These are phyloP conservation scores for Fusarium lyarnte DNA, from an alignment of 2,329 filamentous ascomycete species.

Conservation along the genomic window DNA sequence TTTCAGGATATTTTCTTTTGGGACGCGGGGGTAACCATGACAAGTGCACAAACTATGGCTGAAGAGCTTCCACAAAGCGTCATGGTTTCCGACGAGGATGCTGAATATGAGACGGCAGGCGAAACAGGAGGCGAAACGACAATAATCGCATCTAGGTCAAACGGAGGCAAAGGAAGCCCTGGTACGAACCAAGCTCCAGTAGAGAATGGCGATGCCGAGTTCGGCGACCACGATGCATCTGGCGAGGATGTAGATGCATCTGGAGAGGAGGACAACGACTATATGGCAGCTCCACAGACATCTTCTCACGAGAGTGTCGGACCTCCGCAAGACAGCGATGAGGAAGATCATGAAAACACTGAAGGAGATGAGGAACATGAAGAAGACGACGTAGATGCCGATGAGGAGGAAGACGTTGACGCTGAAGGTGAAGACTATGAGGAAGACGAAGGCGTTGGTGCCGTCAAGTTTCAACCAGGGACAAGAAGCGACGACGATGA, in stretches of 20 bases:
- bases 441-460: constrained; percentile 64
- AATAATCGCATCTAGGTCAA: constrained; percentile 33
- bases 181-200: background rate
- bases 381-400: constrained; percentile 42
- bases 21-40: constrained; percentile 52
- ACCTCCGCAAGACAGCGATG: constrained; percentile 44
- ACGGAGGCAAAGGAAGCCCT: background rate
- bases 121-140: constrained; percentile 44
- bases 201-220: constrained; percentile 49
- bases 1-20: constrained; percentile 27
- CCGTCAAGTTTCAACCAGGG: constrained; percentile 64
- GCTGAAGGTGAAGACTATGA: constrained; percentile 50
- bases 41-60: constrained; percentile 64
- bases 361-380: constrained; percentile 52
- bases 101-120: constrained; percentile 53
- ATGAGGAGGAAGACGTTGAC: constrained; percentile 50
- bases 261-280: constrained; percentile 54
- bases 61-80: constrained; percentile 67
- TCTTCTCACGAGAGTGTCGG: constrained; percentile 41
- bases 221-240: constrained; percentile 53
- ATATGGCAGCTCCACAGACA: constrained; percentile 42
- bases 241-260: constrained; percentile 56
- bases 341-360: constrained; percentile 25
- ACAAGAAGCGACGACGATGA: constrained; percentile 59
- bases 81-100: constrained; percentile 61